These are phyloP conservation scores for Talaromyces wortmannii DNA, from an alignment of 495 filamentous ascomycete species.

Conservation along the genomic window DNA sequence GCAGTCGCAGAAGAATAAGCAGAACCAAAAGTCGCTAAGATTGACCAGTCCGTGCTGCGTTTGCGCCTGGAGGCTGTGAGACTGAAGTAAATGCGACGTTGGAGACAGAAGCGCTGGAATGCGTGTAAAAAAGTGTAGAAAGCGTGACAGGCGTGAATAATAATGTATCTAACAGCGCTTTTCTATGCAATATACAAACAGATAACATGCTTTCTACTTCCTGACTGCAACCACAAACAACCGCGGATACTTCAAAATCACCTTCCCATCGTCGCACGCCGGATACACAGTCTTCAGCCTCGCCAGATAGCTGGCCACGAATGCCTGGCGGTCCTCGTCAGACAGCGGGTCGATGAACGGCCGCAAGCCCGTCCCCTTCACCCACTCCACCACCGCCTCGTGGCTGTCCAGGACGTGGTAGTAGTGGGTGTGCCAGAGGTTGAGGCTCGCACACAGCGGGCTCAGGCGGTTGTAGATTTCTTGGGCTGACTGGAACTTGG, in stretches of 20 bases:
- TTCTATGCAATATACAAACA: too few species aligned
- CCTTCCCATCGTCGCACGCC: slow-evolving; percentile 29
- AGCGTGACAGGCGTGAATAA: too few species aligned
- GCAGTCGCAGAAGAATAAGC: too few species aligned
- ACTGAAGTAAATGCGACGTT: too few species aligned
- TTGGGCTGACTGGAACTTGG: slow-evolving; percentile 34
- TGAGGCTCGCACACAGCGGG: slow-evolving; percentile 28
- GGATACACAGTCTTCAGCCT: slow-evolving; percentile 29
- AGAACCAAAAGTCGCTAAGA: too few species aligned
- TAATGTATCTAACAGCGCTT: too few species aligned
- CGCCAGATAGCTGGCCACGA: slow-evolving; percentile 32
- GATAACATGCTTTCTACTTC: slow-evolving; percentile 5
- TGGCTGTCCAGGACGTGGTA: slow-evolving; percentile 40
- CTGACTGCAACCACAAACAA: slow-evolving; percentile 41
- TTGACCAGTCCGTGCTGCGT: too few species aligned
- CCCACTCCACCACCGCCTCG: slow-evolving; percentile 48
- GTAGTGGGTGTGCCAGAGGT: slow-evolving; percentile 47
- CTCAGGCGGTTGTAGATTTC: slow-evolving; percentile 40
- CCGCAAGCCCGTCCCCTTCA: slow-evolving; percentile 45
- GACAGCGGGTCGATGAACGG: slow-evolving; percentile 40
- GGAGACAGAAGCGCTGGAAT: too few species aligned
- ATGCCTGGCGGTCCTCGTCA: slow-evolving; percentile 23
- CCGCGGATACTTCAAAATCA: slow-evolving; percentile 38
- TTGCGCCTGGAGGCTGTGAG: too few species aligned
- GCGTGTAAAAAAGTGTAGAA: too few species aligned